Evolutionary conservation across 805 yeast genomes (phyloP), one percentile per base, ranked within the genome.

Genomic region (Clavispora phyllophila): DNA sequence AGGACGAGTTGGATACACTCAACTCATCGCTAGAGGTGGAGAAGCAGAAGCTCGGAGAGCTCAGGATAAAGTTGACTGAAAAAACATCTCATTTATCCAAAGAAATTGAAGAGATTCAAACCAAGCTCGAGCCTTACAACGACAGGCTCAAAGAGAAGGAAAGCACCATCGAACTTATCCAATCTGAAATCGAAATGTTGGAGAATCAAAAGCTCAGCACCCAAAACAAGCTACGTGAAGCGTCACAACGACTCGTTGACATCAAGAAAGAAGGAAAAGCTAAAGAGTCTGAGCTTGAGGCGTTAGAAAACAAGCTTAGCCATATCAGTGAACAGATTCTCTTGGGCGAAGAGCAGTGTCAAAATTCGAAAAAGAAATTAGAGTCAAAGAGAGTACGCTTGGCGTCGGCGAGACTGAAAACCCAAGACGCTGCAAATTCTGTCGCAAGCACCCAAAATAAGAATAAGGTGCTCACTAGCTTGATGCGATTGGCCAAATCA

Each of bases 61-160:
- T 90, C 10, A 79, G 89, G 53, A 51, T 70, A 7, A 79, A 78
- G 23, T 71, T 93, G 36, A 79, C 87, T 8, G 82, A 79, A 37
- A 87, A 87, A 57, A 91, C 98, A 0, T 73, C 79, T 9, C 80
- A 66, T 2, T 73, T 84, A 42, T 78, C 90, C 1, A 74, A 72
- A 8, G 75, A 85, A 54, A 84, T 90, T 40, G 84, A 79, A 50
- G 53, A 56, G 12, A 63, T 81, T 31, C 90, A 87, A 57, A 72
- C 70, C 7, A 72, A 82, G 46, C 64, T 88, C 6, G 90, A 86
- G 50, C 99, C 98, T 0, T 88, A 95, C 90, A 79, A 79, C 45
- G 82, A 76, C 22, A 75, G 79, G 48, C 65, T 89, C 24, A 81
- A 76, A 45, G 73, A 75, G 13, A 81, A 82, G 44, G 79, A 79